Conservation (phyloP, 768 basidiomycete species). For the Pleurotus ostreatus region DNA sequence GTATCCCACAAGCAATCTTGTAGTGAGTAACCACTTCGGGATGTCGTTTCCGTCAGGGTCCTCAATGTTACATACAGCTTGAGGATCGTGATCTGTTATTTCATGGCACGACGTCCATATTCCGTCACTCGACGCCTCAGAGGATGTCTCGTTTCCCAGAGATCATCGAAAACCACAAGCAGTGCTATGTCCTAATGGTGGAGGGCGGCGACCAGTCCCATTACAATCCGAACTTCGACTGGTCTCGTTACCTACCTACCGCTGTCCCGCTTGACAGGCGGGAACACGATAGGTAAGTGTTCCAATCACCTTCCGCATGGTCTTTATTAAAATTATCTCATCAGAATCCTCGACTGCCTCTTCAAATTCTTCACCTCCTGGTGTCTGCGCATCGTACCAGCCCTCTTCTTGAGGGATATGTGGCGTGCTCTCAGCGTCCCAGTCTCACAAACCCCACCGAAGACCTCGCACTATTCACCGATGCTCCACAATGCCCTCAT, state of each 20-base stretch:
- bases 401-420: constrained; percentile 49
- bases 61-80: constrained; percentile 21
- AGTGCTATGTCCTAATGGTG: constrained; percentile 36
- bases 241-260: constrained; percentile 43
- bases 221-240: constrained; percentile 45
- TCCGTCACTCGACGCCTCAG: constrained; percentile 29
- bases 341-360: constrained; percentile 38
- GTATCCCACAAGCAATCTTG: constrained; percentile 33
- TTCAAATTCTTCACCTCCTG: constrained; percentile 49
- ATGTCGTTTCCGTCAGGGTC: neutral
- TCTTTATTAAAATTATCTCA: constrained; percentile 11
- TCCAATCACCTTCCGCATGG: neutral
- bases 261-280: constrained; percentile 36
- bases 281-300: constrained; percentile 40
- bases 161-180: constrained; percentile 31
- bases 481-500: constrained; percentile 70
- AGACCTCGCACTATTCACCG: constrained; percentile 61
- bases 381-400: constrained; percentile 45
- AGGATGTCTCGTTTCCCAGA: constrained; percentile 33
- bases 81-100: constrained; percentile 36
- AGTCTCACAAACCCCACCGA: constrained; percentile 31
- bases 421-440: constrained; percentile 33
- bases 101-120: constrained; percentile 40
- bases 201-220: constrained; percentile 32
- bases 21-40: constrained; percentile 21